A percentile compares a stretch with the other conserved stretches of the same genome.
Evolutionary conservation across 805 yeast genomes (phyloP).

Genomic region (Metschnikowia borealis): DNA sequence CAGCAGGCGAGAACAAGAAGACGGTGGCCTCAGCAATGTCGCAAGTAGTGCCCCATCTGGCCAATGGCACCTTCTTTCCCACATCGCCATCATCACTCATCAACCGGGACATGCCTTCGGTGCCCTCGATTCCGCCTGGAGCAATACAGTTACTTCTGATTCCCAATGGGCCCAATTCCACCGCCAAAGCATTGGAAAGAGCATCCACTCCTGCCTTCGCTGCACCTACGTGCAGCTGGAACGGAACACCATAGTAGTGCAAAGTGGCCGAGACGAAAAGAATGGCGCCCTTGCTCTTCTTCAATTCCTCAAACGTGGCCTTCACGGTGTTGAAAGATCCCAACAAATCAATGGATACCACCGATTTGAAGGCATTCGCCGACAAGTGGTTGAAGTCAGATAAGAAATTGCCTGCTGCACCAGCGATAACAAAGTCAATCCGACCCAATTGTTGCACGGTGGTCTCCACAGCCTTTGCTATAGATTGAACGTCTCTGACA

Average conservation of each 20-base stretch:
- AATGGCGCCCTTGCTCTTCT: constrained; percentile 63
- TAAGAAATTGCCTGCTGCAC: constrained; percentile 94
- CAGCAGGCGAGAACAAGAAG: constrained; percentile 79
- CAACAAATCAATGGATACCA: constrained; percentile 77
- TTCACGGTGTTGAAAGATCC: constrained; percentile 90
- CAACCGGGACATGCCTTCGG: constrained; percentile 80
- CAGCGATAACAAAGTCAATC: constrained; percentile 85
- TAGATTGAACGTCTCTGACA: constrained; percentile 64
- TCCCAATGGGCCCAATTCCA: constrained; percentile 89
- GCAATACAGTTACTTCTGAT: constrained; percentile 81
- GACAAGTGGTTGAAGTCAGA: constrained; percentile 75
- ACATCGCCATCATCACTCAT: constrained; percentile 26
- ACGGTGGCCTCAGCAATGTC: constrained; percentile 91
- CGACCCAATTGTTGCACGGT: constrained; percentile 69
- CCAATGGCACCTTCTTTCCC: constrained; percentile 54
- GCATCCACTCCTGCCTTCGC: constrained; percentile 97
- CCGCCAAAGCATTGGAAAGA: constrained; percentile 75
- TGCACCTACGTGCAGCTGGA: constrained; percentile 87
- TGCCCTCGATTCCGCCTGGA: constrained; percentile 84
- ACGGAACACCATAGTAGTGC: constrained; percentile 84
- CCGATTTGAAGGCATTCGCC: constrained; percentile 84
- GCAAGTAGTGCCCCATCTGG: constrained; percentile 60
- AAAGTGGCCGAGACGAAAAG: constrained; percentile 84
- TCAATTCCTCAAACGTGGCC: constrained; percentile 67
- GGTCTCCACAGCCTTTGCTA: constrained; percentile 57